Percentiles rank a stretch among this genome's conserved stretches.
Evolutionary conservation across 805 yeast genomes (phyloP).

Genomic region (Tetrapisispora taiwanensis): DNA sequence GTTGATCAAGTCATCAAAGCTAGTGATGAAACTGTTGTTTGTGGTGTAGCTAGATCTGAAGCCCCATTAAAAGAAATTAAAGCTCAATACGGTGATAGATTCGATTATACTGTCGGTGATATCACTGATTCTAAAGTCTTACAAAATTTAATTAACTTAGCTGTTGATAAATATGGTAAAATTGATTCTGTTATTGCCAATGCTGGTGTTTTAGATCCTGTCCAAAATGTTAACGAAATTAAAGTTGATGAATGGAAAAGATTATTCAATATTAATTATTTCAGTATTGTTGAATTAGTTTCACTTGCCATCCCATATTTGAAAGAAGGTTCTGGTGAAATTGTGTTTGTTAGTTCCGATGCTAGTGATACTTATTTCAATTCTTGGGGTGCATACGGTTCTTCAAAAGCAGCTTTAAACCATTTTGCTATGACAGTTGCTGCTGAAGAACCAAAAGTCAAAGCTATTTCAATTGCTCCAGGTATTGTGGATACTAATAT

Average conservation of each 20-base stretch:
- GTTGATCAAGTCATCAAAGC: constrained; percentile 40
- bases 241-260: constrained; percentile 48
- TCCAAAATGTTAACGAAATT: constrained; percentile 34
- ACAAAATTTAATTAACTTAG: constrained; percentile 34
- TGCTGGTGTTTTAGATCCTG: constrained; percentile 81
- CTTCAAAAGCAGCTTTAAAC: constrained; percentile 85
- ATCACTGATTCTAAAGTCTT: constrained; percentile 35
- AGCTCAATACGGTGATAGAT: constrained; percentile 40
- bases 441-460: constrained; percentile 46
- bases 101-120: constrained; percentile 50
- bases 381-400: constrained; percentile 83
- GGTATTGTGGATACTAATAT: constrained; percentile 89
- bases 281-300: constrained; percentile 58
- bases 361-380: constrained; percentile 47
- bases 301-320: constrained; percentile 47
- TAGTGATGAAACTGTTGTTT: constrained; percentile 43
- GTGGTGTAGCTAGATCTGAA: constrained; percentile 54
- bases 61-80: constrained; percentile 37
- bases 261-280: constrained; percentile 67
- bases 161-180: constrained; percentile 43
- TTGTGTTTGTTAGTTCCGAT: constrained; percentile 78
- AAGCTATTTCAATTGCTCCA: constrained; percentile 70
- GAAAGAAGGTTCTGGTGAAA: constrained; percentile 43
- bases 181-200: constrained; percentile 62
- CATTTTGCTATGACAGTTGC: constrained; percentile 63